These are phyloP conservation scores for Phytophthora podocarpi DNA, from an alignment of 352 stramenopile genomes.

Conservation along the genomic window DNA sequence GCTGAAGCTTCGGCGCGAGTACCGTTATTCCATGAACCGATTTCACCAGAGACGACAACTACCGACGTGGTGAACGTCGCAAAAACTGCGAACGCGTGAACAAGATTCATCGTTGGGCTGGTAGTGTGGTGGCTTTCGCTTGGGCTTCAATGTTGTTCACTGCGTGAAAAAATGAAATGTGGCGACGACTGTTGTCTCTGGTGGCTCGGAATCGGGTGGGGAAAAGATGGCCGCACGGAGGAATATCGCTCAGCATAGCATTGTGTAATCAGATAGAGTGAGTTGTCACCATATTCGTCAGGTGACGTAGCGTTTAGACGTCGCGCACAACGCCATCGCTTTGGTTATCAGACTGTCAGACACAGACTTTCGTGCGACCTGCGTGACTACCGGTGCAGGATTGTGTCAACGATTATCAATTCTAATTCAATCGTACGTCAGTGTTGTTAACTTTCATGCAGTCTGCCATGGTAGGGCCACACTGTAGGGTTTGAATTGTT, in stretches of 20 bases:
- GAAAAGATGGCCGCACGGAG: not conserved
- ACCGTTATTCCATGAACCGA: conserved; percentile 7
- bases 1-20: not conserved
- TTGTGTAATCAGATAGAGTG: not conserved
- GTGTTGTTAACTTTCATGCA: not conserved
- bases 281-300: not conserved
- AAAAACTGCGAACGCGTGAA: not conserved
- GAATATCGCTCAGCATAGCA: not conserved
- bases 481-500: too few relatives aligned
- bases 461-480: too few relatives aligned
- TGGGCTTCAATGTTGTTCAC: not conserved
- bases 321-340: not conserved
- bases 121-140: not conserved
- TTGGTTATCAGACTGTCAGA: not conserved
- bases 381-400: too few relatives aligned
- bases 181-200: not conserved
- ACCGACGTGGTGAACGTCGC: not conserved
- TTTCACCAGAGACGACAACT: not conserved
- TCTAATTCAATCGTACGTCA: too few relatives aligned
- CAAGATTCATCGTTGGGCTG: not conserved
- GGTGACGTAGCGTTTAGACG: too few relatives aligned
- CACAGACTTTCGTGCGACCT: not conserved
- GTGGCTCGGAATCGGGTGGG: not conserved
- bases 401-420: not conserved
- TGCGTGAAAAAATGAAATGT: not conserved